Base-by-base conservation (phyloP, 345 rosid species). In the Triadica sebifera region DNA sequence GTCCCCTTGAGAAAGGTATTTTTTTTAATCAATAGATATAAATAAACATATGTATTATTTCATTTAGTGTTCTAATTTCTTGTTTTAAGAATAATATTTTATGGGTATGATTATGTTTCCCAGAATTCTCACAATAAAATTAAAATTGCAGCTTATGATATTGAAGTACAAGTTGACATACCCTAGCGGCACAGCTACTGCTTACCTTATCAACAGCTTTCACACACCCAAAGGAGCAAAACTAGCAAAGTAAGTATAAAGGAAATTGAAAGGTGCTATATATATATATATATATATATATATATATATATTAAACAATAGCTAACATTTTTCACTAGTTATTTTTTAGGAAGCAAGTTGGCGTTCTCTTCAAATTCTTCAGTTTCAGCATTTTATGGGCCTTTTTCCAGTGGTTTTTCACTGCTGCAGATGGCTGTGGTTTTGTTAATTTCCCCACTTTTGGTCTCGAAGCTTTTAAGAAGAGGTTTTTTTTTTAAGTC, bases 131-230 rank as follows among this genome's bases (percentile, higher is more conserved):
- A 43, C 5, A 19, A 55, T 55, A 11, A 15, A 51, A 51, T 65
- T 16, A 29, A 10, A 24, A 25, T 72, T 67, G 5, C 82, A 93
- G 97, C 71, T 87, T 81, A 93, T 93, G 98, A 88, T 93, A 34
- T 66, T 89, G 81, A 90, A 86, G 81, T 91, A 89, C 84, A 93
- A 87, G 69, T 70, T 93, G 69, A 91, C 96, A 66, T 91, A 93
- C 67, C 97, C 98, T 17, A 91, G 97, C 70, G 98, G 98, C 47
- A 91, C 98, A 11, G 97, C 98, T 19, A 93, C 97, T 62, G 96
- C 98, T 29, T 89, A 85, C 75, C 97, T 93, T 13, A 89, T 93
- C 84, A 93, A 93, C 80, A 89, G 97, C 69, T 93, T 93, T 70
- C 98, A 93, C 79, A 93, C 98, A 0, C 98, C 98, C 8, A 91